Base-by-base conservation (phyloP, 805 yeast genomes). In the Teunomyces gatunensis region DNA sequence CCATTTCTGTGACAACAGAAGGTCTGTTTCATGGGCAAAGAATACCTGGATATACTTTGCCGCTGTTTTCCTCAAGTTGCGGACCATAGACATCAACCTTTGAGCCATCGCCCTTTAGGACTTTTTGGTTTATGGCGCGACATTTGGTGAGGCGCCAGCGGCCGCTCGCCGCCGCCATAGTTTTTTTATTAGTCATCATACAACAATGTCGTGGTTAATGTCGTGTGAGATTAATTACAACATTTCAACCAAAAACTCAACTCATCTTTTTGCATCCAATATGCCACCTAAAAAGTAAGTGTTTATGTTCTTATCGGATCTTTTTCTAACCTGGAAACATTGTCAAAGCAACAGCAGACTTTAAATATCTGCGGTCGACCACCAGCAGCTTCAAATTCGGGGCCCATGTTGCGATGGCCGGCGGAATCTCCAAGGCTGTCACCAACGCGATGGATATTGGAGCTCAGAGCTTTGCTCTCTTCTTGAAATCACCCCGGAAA, bases 391-490 rank as follows among this genome's bases (percentile, higher is more conserved):
- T 70, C 67, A 85, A 79, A 60, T 91, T 81, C 60, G 98, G 98
- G 2, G 96, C 96, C 2, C 98, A 91, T 66, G 92, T 91, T 25
- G 82, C 87, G 2, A 83, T 85, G 54, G 77, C 86, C 4, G 96
- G 96, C 11, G 97, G 94, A 32, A 80, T 88, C 2, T 81, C 87
- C 39, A 84, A 86, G 27, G 75, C 92, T 6, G 82, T 88, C 1
- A 59, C 73, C 30, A 79, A 84, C 55, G 85, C 85, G 18, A 69
- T 68, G 57, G 69, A 71, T 35, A 69, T 80, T 21, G 84, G 77
- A 3, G 87, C 87, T 47, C 89, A 89, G 58, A 80, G 95, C 40
- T 90, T 94, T 74, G 98, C 97, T 0, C 68, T 94, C 56, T 94
- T 94, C 63, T 71, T 94, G 54, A 91, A 91, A 62, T 86, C 89